Base-by-base conservation (phyloP, 768 basidiomycete genomes). In the Hypholoma fasciculare region DNA sequence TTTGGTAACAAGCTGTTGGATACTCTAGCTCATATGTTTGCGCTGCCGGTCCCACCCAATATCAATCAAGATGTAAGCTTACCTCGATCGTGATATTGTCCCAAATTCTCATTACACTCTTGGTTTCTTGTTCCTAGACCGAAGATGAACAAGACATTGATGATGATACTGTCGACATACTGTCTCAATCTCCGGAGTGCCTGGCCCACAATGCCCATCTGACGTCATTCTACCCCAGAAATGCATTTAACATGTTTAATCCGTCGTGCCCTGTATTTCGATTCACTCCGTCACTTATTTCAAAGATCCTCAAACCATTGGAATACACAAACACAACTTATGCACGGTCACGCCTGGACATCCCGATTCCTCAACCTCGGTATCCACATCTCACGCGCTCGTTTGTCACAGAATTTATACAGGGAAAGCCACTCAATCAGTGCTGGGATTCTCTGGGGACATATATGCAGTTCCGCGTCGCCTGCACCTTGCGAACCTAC, bases 401-500 rank as follows among this genome's bases (percentile, higher is more conserved):
- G 44, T 57, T 58, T 27, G 63, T 66, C 27, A 60, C 73, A 63
- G 71, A 73, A 51, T 63, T 64, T 48, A 60, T 73, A 34, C 51
- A 62, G 14, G 71, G 69, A 12, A 39, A 58, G 17, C 63, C 57
- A 50, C 64, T 74, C 26, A 40, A 50, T 13, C 48, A 65, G 7
- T 61, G 60, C 49, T 74, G 73, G 73, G 57, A 62, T 11, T 56
- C 56, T 2, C 54, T 71, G 23, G 53, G 64, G 27, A 19, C 54
- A 9, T 65, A 61, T 38, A 60, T 54, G 46, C 65, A 67, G 52
- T 59, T 71, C 34, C 58, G 61, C 27, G 57, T 72, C 19, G 68
- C 67, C 1, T 70, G 65, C 49, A 69, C 68, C 7, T 48, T 74
- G 7, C 65, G 71, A 2, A 40, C 65, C 13, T 72, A 72, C 49